A percentile compares a stretch with the other conserved stretches of the same genome.
Conservation (phyloP, 768 basidiomycete species). For the Macrolepiota albuminosa region DNA sequence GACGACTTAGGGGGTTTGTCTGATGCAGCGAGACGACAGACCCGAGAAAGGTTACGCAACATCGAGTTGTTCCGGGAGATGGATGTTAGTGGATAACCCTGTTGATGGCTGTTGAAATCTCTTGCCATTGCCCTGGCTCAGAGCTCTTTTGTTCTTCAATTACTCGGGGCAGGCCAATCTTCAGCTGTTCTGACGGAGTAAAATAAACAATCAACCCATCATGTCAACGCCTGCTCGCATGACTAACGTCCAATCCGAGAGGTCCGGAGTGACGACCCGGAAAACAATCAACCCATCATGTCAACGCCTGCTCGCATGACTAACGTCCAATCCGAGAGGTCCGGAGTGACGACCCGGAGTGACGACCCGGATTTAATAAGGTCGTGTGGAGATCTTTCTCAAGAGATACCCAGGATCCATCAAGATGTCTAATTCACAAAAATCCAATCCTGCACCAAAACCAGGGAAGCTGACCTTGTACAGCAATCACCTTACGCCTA, state of each 20-base stretch:
- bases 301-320: not conserved
- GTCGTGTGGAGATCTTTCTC: not conserved
- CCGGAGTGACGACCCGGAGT: not conserved
- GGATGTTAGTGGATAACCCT: not conserved
- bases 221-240: not conserved
- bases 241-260: not conserved
- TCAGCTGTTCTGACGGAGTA: not conserved
- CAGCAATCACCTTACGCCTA: constrained; percentile 19
- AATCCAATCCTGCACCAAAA: not conserved
- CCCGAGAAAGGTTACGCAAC: constrained; percentile 11
- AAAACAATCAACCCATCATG: not conserved
- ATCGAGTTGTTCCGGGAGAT: constrained; percentile 2
- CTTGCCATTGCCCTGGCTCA: not conserved
- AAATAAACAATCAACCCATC: not conserved
- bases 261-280: not conserved
- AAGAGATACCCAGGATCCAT: not conserved
- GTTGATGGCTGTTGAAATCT: constrained; percentile 9
- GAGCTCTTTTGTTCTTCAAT: not conserved
- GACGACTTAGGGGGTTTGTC: constrained; percentile 1
- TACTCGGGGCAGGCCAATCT: not conserved
- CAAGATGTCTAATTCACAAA: not conserved
- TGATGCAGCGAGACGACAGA: constrained; percentile 8
- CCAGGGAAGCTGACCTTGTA: constrained; percentile 13
- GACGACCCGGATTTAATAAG: not conserved
- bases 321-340: not conserved